These are phyloP conservation scores for Chamaecyparis obtusa DNA, from an alignment of 75 land plant genomes.

Conservation along the genomic window DNA sequence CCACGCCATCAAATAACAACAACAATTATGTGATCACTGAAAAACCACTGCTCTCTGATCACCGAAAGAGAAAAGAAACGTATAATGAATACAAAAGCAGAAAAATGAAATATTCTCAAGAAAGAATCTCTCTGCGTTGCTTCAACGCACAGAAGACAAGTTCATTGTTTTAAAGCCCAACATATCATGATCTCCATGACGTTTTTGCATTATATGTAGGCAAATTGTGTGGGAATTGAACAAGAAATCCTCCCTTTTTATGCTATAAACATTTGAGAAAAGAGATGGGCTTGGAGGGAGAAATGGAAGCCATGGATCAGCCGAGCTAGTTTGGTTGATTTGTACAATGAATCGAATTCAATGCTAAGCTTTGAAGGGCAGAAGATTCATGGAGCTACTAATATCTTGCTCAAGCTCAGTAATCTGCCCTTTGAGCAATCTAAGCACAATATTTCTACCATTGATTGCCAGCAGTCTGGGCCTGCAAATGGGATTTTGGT, in stretches of 20 bases:
- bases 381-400: constrained; percentile 39
- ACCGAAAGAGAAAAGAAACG: no score
- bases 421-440: constrained; percentile 61
- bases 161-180: not conserved
- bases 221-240: not conserved
- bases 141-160: no score
- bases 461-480: constrained; percentile 60
- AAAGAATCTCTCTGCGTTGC: no score
- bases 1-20: no score
- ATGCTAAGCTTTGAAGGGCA: constrained; percentile 75
- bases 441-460: constrained; percentile 57
- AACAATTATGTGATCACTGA: no score
- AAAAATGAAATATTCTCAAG: no score
- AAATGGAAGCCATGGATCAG: constrained; percentile 21
- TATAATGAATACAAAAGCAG: no score
- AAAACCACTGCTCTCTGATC: no score
- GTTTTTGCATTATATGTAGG: not conserved
- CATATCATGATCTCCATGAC: not conserved
- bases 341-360: constrained; percentile 44
- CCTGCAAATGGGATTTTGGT: constrained; percentile 50
- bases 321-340: constrained; percentile 29
- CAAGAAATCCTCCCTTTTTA: no score
- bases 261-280: no score
- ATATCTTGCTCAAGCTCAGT: constrained; percentile 44
- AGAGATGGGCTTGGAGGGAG: not conserved